Conservation (phyloP, 306 rosid species). For the Gillenia trifoliata region DNA sequence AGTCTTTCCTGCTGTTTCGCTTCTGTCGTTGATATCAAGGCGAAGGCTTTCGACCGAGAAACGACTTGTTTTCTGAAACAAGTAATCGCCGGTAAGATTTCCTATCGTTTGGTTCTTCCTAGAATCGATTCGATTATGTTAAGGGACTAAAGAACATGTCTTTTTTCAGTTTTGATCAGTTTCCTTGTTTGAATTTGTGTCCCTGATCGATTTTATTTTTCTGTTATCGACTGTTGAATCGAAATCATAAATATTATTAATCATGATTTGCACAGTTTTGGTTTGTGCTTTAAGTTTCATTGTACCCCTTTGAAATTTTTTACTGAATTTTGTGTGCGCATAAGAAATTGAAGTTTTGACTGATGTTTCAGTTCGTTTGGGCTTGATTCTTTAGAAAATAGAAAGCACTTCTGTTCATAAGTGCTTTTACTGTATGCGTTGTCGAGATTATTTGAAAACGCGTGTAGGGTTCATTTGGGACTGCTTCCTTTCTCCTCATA, state of each 20-base stretch:
- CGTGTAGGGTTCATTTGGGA: too few species aligned
- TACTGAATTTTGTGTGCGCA: neutral
- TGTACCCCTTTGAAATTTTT: neutral
- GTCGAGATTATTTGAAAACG: neutral
- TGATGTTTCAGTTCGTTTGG: neutral
- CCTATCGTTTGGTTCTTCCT: neutral
- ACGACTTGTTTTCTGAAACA: neutral
- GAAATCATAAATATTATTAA: neutral
- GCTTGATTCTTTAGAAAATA: too few species aligned
- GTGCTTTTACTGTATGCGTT: neutral
- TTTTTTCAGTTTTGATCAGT: neutral
- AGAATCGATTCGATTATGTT: neutral
- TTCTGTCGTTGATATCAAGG: constrained; percentile 4
- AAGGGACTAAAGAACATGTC: neutral
- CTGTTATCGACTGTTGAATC: neutral
- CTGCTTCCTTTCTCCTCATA: neutral
- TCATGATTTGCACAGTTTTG: neutral
- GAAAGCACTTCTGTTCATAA: too few species aligned
- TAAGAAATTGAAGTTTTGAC: neutral
- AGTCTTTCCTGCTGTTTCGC: neutral
- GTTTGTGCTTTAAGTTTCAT: neutral
- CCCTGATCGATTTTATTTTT: neutral
- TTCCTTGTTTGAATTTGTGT: neutral
- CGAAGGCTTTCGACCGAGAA: neutral
- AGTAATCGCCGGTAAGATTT: neutral